These are phyloP conservation scores for Trichosporon sp. DNA, from an alignment of 1,284 basidiomycete genomes.

Conservation along the genomic window DNA sequence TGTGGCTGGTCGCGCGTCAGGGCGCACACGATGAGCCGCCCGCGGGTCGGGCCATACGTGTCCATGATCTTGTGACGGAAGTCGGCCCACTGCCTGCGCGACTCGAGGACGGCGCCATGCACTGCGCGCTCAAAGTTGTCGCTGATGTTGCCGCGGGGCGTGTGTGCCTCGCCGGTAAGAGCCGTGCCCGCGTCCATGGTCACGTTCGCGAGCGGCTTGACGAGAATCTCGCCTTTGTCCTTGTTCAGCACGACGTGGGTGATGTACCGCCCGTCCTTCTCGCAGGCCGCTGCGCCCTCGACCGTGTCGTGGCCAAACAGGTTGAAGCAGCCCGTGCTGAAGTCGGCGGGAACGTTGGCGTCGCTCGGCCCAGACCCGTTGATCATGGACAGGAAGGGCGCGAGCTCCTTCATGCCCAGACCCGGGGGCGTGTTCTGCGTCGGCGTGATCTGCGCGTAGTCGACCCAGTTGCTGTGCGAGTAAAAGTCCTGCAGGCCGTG, in stretches of 20 bases:
- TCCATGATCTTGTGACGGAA: constrained; percentile 6
- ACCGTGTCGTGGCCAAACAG: constrained; percentile 18
- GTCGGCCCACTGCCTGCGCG: constrained; percentile 25
- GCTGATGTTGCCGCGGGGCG: constrained; percentile 9
- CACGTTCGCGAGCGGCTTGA: neutral
- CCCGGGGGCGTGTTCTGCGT: neutral
- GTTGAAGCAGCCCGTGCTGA: constrained; percentile 23
- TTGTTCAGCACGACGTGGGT: constrained; percentile 24
- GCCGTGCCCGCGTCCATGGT: neutral
- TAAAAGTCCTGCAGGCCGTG: constrained; percentile 26
- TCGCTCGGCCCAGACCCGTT: constrained; percentile 7
- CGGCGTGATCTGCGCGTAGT: neutral
- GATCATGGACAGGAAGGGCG: constrained; percentile 20
- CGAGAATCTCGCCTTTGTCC: constrained; percentile 23
- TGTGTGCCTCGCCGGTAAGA: neutral
- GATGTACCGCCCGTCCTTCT: constrained; percentile 22
- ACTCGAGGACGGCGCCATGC: constrained; percentile 21
- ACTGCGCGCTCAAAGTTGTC: constrained; percentile 24
- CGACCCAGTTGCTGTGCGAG: constrained; percentile 24
- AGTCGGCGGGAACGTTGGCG: constrained; percentile 21
- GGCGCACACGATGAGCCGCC: constrained; percentile 17
- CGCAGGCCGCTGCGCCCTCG: constrained; percentile 20
- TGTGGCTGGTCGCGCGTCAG: constrained; percentile 22
- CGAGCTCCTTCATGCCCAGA: neutral
- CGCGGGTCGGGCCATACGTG: constrained; percentile 12